phyloP scores from a whole-genome alignment of 768 basidiomycete genomes.

The Kwoniella mangroviensis region DNA sequence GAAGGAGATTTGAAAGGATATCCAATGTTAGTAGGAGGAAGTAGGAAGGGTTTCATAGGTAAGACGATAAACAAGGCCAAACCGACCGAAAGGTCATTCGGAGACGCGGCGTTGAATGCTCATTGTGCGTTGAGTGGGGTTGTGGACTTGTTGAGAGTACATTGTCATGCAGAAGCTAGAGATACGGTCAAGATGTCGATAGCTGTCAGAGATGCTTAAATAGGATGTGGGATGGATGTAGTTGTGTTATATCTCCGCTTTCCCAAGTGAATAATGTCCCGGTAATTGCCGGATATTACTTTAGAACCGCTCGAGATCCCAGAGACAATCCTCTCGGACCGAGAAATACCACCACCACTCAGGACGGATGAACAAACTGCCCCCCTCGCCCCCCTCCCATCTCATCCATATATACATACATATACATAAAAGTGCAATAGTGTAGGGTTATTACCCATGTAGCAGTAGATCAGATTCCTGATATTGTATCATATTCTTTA shows the following conservation, averaged over 20 bases:
- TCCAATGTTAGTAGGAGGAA: slow-evolving; percentile 73
- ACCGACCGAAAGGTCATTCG: slow-evolving; percentile 69
- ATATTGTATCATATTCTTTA: no score
- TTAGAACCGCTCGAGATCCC: neutral
- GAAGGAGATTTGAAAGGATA: slow-evolving; percentile 60
- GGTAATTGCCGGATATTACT: slow-evolving; percentile 3
- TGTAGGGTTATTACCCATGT: no score
- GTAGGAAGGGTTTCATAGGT: slow-evolving; percentile 84
- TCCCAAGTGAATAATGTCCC: neutral
- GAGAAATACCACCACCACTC: neutral
- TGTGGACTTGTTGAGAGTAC: slow-evolving; percentile 75
- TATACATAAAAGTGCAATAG: no score
- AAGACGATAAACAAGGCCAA: slow-evolving; percentile 65
- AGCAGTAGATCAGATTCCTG: no score
- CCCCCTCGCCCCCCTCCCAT: no score
- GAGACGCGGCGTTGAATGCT: slow-evolving; percentile 76
- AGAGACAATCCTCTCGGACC: slow-evolving; percentile 5
- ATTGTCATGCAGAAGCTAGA: slow-evolving; percentile 73
- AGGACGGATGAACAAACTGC: no score
- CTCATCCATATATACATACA: no score
- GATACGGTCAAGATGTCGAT: slow-evolving; percentile 74
- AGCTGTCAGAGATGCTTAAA: slow-evolving; percentile 60
- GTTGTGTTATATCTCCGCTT: neutral
- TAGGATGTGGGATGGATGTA: no score
- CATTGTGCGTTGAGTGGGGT: slow-evolving; percentile 73